Evolutionary conservation across 73 alveolate genomes (phyloP).

Genomic region (Tetrahymena borealis): DNA sequence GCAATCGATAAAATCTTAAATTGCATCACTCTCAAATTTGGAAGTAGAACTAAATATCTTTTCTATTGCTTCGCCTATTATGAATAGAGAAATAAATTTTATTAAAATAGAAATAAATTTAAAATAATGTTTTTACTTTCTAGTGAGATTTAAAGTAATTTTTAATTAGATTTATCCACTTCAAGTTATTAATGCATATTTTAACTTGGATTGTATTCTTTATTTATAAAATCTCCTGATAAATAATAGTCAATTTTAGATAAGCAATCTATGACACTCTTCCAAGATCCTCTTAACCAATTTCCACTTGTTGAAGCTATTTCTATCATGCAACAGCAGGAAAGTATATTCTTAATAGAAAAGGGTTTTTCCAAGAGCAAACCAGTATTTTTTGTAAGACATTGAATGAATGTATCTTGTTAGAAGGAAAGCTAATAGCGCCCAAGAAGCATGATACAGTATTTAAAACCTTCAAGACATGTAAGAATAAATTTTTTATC

Average conservation of each 20-base stretch:
- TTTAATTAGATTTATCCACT: background rate
- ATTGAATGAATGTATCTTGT: background rate
- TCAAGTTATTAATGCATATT: background rate
- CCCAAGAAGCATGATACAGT: background rate
- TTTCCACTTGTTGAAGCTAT: background rate
- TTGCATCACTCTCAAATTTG: background rate
- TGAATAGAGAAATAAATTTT: background rate
- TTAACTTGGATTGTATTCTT: background rate
- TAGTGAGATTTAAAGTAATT: background rate
- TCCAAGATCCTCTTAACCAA: background rate
- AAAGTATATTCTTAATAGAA: background rate
- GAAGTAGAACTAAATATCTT: background rate
- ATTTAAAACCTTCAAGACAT: background rate
- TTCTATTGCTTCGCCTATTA: background rate
- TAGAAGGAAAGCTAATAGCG: background rate
- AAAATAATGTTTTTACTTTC: background rate
- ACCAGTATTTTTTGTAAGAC: background rate
- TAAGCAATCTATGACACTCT: background rate
- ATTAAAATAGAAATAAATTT: background rate
- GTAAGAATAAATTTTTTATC: background rate
- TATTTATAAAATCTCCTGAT: background rate
- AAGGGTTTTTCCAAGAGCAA: background rate
- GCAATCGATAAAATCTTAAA: background rate
- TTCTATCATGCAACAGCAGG: background rate
- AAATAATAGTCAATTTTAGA: background rate